Percentiles rank a stretch among this genome's conserved stretches.
phyloP scores from a whole-genome alignment of 805 yeast genomes.

The Kuraishia piskuri region DNA sequence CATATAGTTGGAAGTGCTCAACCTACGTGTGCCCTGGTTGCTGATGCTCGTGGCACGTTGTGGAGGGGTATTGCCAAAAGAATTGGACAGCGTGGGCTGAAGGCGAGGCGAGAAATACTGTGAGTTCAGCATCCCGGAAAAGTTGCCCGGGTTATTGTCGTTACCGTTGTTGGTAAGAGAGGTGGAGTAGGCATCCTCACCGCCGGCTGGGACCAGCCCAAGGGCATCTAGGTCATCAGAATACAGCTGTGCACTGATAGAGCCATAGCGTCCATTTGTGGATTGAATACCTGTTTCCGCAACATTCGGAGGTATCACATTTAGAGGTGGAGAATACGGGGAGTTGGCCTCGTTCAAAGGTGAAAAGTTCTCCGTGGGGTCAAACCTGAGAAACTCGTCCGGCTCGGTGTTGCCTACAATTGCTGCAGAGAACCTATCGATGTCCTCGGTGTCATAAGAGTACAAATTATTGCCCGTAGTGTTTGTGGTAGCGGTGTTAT shows the following conservation, averaged over 20 bases:
- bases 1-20: conserved; percentile 19
- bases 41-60: conserved; percentile 10
- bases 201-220: conserved; percentile 5
- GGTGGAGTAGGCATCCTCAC: conserved; percentile 1
- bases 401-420: background rate
- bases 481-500: background rate
- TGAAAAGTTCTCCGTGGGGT: background rate
- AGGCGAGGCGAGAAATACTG: conserved; percentile 21
- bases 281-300: background rate
- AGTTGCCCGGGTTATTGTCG: background rate
- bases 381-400: conserved; percentile 1
- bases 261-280: background rate
- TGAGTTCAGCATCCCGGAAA: conserved; percentile 7
- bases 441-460: background rate
- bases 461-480: background rate
- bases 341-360: background rate
- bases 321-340: background rate
- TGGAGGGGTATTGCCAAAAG: conserved; percentile 9
- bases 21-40: conserved; percentile 15
- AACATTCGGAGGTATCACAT: background rate
- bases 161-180: background rate
- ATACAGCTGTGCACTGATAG: conserved; percentile 2
- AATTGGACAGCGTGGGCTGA: conserved; percentile 9
- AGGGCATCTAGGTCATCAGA: conserved; percentile 8
- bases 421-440: background rate